Conservation (phyloP, 75 land plant genomes). For the Pinus tabuliformis region DNA sequence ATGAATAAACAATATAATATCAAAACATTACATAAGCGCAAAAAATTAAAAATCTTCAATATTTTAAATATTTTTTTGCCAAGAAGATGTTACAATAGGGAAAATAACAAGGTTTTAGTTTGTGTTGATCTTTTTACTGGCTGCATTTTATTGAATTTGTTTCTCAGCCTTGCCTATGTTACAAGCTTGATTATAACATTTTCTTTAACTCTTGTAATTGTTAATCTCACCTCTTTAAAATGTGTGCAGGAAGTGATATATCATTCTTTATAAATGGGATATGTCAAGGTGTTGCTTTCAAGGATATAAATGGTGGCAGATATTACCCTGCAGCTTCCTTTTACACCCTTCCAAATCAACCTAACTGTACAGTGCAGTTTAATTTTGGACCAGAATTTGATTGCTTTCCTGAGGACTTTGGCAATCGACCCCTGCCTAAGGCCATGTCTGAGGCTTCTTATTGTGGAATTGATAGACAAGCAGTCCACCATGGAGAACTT, state of each 20-base stretch:
- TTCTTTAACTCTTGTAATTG: too few species aligned
- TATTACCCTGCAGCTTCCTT: constrained; percentile 99
- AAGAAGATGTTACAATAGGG: too few species aligned
- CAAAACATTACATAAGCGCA: too few species aligned
- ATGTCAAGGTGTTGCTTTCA: constrained; percentile 90
- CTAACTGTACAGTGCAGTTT: constrained; percentile 78
- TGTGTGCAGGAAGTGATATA: constrained; percentile 85
- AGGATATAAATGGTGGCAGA: constrained; percentile 73
- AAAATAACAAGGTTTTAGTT: too few species aligned
- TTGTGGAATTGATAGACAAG: constrained; percentile 40
- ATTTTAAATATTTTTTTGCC: too few species aligned
- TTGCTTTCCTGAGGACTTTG: constrained; percentile 64
- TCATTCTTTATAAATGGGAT: constrained; percentile 85
- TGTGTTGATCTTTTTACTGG: too few species aligned
- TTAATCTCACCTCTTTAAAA: too few species aligned
- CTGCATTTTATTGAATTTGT: too few species aligned
- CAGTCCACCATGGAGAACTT: constrained; percentile 5
- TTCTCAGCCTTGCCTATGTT: too few species aligned
- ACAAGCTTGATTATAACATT: too few species aligned
- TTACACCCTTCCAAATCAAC: constrained; percentile 90
- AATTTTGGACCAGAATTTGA: constrained; percentile 95
- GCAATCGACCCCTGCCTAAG: constrained; percentile 54
- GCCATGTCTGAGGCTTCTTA: constrained; percentile 84
- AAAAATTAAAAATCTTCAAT: too few species aligned
- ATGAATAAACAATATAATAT: too few species aligned